A percentile compares a stretch with the other conserved stretches of the same genome.
Conservation (phyloP, 2,329 filamentous ascomycete species). For the Fusarium siculi region DNA sequence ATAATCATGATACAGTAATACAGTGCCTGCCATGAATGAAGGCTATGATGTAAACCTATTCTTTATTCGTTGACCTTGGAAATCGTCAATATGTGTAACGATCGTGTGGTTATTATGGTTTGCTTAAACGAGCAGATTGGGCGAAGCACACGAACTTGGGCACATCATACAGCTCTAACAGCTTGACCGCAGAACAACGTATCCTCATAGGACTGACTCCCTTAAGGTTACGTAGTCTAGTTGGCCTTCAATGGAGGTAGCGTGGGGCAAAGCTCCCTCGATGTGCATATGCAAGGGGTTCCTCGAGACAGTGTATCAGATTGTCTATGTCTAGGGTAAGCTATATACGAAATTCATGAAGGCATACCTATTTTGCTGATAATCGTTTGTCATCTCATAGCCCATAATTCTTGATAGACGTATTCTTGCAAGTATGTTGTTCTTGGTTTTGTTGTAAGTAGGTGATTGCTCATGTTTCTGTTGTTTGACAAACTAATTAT, state of each 20-base stretch:
- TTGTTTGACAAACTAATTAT: neutral
- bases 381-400: neutral
- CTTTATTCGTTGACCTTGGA: neutral
- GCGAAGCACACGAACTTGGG: neutral
- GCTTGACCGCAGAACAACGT: neutral
- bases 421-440: neutral
- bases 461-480: neutral
- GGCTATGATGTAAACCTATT: neutral
- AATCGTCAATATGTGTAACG: neutral
- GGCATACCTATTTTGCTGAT: neutral
- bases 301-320: neutral
- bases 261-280: neutral
- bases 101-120: neutral
- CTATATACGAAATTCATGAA: neutral
- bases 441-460: neutral
- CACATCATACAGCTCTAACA: neutral
- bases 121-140: neutral
- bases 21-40: conserved; percentile 21
- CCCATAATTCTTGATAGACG: neutral
- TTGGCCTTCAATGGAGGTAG: too few species aligned
- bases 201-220: neutral
- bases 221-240: neutral
- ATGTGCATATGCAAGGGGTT: conserved; percentile 8
- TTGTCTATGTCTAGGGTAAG: neutral
- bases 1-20: conserved; percentile 40